Base-by-base conservation (phyloP, 2,329 filamentous ascomycete genomes). In the Paradendryphiella salina region DNA sequence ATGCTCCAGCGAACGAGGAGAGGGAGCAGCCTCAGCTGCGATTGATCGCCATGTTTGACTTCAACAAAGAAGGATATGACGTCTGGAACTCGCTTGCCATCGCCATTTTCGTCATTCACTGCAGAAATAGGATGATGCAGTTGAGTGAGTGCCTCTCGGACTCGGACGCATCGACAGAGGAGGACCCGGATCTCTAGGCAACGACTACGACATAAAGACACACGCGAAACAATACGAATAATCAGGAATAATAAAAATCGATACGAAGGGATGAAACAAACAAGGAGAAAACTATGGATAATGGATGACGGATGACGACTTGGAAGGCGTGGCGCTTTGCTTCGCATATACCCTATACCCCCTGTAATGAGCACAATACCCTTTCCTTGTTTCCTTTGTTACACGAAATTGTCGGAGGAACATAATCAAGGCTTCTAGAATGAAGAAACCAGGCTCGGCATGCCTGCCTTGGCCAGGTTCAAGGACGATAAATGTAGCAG, bases 41-140 rank as follows among this genome's bases (percentile, higher is more conserved):
- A 9, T 74, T 75, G 9, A 76, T 85, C 41, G 78, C 76, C 4
- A 76, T 78, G 44, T 81, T 84, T 56, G 79, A 85, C 61, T 77
- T 83, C 47, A 75, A 74, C 3, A 75, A 81, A 35, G 64, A 69
- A 7, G 76, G 76, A 1, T 79, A 81, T 52, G 83, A 85, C 61
- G 81, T 85, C 1, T 86, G 83, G 83, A 84, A 83, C 60, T 76
- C 79, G 4, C 70, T 85, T 3, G 81, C 82, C 0, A 57, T 85
- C 41, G 80, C 82, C 0, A 81, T 85, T 50, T 70, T 81, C 5
- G 73, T 82, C 9, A 75, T 81, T 54, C 78, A 82, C 62, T 76
- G 79, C 45, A 75, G 82, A 4, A 78, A 80, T 51, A 74, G 77
- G 28, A 76, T 82, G 75, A 56, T 76, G 43, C 67, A 75, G 46